Evolutionary conservation across 495 filamentous ascomycete genomes (phyloP).

Genomic region (Daldinia bambusicola): DNA sequence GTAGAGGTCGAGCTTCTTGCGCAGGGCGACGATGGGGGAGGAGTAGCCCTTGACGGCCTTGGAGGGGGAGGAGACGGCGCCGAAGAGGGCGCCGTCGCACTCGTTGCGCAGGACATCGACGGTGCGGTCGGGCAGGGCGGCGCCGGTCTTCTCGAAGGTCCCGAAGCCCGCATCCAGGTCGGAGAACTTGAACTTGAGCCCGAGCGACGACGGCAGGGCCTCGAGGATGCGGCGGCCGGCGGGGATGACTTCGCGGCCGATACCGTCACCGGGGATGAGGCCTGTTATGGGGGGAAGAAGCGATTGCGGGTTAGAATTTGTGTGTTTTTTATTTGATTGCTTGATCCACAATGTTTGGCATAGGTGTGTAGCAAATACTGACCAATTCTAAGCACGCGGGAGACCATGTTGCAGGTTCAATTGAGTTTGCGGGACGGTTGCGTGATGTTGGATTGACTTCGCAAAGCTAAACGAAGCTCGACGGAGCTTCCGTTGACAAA

Average conservation of each 20-base stretch:
- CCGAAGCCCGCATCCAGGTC: conserved; percentile 93
- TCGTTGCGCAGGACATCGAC: conserved; percentile 84
- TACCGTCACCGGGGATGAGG: conserved; percentile 97
- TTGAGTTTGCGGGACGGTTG: conserved; percentile 20
- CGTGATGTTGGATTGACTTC: not conserved
- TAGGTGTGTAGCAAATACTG: conserved; percentile 30
- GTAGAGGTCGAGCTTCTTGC: conserved; percentile 94
- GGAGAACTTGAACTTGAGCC: conserved; percentile 91
- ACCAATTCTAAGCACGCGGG: conserved; percentile 71
- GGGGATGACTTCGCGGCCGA: conserved; percentile 98
- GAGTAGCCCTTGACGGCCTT: conserved; percentile 93
- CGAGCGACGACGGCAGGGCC: conserved; percentile 81
- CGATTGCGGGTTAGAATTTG: conserved; percentile 13
- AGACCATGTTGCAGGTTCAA: conserved; percentile 56
- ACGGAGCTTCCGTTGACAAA: conserved; percentile 19
- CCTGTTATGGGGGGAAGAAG: conserved; percentile 60
- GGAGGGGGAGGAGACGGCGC: conserved; percentile 92
- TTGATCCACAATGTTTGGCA: not conserved
- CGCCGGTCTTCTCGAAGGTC: conserved; percentile 88
- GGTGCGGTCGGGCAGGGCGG: conserved; percentile 88
- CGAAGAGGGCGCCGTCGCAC: conserved; percentile 96
- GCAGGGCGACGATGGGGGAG: conserved; percentile 94
- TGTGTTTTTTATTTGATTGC: not conserved
- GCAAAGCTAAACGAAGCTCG: conserved; percentile 16
- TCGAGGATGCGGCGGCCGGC: conserved; percentile 91